phyloP scores from a whole-genome alignment of 768 basidiomycete genomes.

The Boletus fagicola region DNA sequence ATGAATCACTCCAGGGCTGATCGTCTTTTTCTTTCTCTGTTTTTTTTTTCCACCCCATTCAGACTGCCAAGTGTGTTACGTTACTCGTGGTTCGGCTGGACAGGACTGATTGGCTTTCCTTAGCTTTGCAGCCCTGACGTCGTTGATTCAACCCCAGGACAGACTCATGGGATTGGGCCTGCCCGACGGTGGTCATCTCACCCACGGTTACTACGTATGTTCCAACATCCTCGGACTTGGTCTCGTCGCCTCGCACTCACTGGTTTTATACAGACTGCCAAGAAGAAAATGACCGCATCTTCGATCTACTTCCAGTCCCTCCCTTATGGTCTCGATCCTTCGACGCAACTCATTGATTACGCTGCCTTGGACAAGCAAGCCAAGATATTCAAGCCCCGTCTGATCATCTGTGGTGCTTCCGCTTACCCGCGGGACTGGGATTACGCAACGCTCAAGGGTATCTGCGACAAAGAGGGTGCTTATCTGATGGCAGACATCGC shows the following conservation, averaged over 20 bases:
- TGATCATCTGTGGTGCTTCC: constrained; percentile 96
- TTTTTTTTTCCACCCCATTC: constrained; percentile 10
- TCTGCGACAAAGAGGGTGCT: constrained; percentile 83
- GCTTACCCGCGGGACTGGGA: constrained; percentile 99
- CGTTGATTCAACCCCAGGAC: constrained; percentile 94
- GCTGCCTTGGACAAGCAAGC: constrained; percentile 76
- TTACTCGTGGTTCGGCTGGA: not conserved
- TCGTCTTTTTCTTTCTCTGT: not conserved
- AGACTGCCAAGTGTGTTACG: constrained; percentile 82
- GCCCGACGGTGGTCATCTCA: constrained; percentile 95
- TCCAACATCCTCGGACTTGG: not conserved
- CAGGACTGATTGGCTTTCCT: constrained; percentile 11
- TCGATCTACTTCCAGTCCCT: constrained; percentile 99
- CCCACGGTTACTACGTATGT: constrained; percentile 93
- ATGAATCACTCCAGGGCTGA: constrained; percentile 9
- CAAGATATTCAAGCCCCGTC: constrained; percentile 90
- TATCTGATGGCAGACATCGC: constrained; percentile 97
- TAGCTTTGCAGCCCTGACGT: constrained; percentile 96
- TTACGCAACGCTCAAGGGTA: constrained; percentile 77
- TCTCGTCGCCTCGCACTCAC: not conserved
- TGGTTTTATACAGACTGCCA: constrained; percentile 65
- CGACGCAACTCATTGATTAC: constrained; percentile 91
- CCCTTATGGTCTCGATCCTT: constrained; percentile 82
- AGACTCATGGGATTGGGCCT: constrained; percentile 98
- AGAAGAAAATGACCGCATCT: constrained; percentile 99